These are phyloP conservation scores for Fusarium xyrophilum DNA, from an alignment of 2,329 filamentous ascomycete species.

Conservation along the genomic window DNA sequence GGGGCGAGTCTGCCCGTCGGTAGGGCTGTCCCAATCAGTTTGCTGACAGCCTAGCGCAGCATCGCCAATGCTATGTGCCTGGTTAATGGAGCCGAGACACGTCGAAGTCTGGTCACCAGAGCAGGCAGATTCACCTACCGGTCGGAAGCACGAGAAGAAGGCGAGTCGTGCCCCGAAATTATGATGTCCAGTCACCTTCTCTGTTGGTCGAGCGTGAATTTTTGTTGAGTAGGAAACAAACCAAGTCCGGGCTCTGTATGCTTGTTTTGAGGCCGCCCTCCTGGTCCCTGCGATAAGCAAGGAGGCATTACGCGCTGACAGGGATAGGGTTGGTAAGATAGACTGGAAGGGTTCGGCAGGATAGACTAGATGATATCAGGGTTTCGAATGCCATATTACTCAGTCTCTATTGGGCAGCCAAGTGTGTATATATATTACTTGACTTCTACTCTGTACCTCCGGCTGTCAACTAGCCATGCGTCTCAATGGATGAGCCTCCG, in stretches of 20 bases:
- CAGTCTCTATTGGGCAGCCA: fast-evolving
- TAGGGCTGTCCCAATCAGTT: background rate
- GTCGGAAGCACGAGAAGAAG: fast-evolving
- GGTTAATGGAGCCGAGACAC: background rate
- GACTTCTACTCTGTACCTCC: background rate
- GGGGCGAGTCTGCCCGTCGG: fast-evolving
- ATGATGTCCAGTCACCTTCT: background rate
- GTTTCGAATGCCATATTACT: background rate
- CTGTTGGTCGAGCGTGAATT: background rate
- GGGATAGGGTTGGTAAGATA: background rate
- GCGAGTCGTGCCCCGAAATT: fast-evolving
- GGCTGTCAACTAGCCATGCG: constrained; percentile 14
- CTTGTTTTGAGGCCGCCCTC: background rate
- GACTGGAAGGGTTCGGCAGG: background rate
- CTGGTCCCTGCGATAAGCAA: background rate
- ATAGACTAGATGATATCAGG: background rate
- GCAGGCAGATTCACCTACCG: background rate
- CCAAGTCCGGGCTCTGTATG: background rate
- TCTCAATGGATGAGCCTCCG: constrained; percentile 58
- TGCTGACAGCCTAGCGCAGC: background rate
- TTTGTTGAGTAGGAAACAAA: background rate
- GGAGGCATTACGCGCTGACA: fast-evolving
- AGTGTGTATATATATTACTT: background rate
- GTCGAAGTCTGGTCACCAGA: background rate
- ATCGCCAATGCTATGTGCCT: fast-evolving